These are phyloP conservation scores for Arxiozyma slooffiae DNA, from an alignment of 1,139 yeast species.

Conservation along the genomic window DNA sequence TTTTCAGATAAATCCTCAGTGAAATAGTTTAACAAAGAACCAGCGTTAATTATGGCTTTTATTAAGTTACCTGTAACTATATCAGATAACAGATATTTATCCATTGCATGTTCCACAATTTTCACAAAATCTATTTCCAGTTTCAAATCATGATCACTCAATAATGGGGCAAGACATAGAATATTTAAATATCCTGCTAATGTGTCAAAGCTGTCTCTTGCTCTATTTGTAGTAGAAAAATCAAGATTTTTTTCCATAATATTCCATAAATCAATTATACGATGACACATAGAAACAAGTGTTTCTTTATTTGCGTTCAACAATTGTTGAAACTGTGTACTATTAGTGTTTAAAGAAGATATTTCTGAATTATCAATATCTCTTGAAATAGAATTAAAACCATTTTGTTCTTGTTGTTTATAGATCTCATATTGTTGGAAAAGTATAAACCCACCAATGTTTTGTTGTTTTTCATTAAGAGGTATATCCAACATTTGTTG, in stretches of 20 bases:
- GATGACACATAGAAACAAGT: slow-evolving; percentile 9
- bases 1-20: slow-evolving; percentile 27
- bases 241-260: slow-evolving; percentile 11
- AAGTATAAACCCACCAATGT: slow-evolving; percentile 15
- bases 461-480: slow-evolving; percentile 2
- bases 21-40: slow-evolving; percentile 26
- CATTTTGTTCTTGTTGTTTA: slow-evolving; percentile 5
- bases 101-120: slow-evolving; percentile 15
- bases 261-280: slow-evolving; percentile 12
- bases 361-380: not conserved
- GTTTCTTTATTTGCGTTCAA: not conserved
- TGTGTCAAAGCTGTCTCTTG: slow-evolving; percentile 19
- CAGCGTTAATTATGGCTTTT: slow-evolving; percentile 30
- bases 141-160: slow-evolving; percentile 9
- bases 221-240: slow-evolving; percentile 23
- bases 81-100: slow-evolving; percentile 17
- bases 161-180: slow-evolving; percentile 20
- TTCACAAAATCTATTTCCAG: slow-evolving; percentile 12
- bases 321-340: not conserved
- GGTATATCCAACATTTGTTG: slow-evolving; percentile 10
- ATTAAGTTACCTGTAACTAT: slow-evolving; percentile 30
- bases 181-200: slow-evolving; percentile 16
- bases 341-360: not conserved
- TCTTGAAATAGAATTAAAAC: not conserved
- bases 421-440: slow-evolving; percentile 14